A percentile compares a stretch with the other conserved stretches of the same genome.
These are phyloP conservation scores for Ganoderma meredithae DNA, from an alignment of 1,284 basidiomycete species.

Conservation along the genomic window DNA sequence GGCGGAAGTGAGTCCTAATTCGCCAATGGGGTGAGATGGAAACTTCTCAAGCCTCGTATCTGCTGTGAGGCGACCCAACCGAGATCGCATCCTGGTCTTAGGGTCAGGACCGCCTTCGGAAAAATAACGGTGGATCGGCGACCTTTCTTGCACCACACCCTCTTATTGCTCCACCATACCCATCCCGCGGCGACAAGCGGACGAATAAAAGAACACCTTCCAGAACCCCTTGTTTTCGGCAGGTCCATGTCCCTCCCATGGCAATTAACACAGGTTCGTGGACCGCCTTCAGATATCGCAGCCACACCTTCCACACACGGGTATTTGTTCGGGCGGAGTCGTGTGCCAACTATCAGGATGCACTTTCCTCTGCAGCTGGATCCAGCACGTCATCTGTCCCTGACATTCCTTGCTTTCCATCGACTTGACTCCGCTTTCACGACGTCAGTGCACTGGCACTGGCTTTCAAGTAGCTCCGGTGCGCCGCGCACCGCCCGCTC, in stretches of 20 bases:
- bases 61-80: background rate
- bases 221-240: background rate
- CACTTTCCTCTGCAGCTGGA: background rate
- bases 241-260: background rate
- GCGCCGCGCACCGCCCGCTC: background rate
- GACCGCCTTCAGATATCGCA: background rate
- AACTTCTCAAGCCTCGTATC: background rate
- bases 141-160: background rate
- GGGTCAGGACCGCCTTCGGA: background rate
- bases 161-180: background rate
- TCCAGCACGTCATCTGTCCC: background rate
- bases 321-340: background rate
- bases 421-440: background rate
- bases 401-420: background rate
- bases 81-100: background rate
- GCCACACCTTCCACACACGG: background rate
- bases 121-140: background rate
- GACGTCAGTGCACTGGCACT: background rate
- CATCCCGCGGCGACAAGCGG: background rate
- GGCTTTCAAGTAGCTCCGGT: background rate
- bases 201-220: background rate
- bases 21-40: background rate
- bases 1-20: background rate
- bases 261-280: background rate
- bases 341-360: background rate